phyloP scores from a whole-genome alignment of 257 asterid species.

The Forsythia suspensa region DNA sequence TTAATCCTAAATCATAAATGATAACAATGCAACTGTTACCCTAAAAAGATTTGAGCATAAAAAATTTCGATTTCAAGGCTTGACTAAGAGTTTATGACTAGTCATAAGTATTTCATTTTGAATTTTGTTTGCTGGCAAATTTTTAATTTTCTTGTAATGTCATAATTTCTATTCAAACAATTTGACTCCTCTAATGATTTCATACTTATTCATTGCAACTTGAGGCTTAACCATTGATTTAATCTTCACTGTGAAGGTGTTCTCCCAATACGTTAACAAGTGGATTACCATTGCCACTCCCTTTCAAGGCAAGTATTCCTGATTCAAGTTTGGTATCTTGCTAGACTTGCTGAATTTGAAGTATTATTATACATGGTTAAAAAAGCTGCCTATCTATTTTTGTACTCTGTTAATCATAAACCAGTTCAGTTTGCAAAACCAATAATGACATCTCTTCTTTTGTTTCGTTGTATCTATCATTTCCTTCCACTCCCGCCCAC shows the following conservation, averaged over 20 bases:
- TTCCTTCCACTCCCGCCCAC: not conserved
- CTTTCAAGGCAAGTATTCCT: slow-evolving; percentile 63
- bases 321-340: not conserved
- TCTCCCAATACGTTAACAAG: slow-evolving; percentile 70
- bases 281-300: slow-evolving; percentile 87
- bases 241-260: slow-evolving; percentile 49
- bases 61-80: not conserved
- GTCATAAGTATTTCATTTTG: not conserved
- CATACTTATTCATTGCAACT: not conserved
- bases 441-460: not conserved
- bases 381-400: not conserved
- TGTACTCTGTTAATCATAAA: not conserved
- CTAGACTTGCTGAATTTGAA: not conserved
- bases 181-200: not conserved
- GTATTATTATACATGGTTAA: not conserved
- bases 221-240: slow-evolving; percentile 24
- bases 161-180: slow-evolving; percentile 1
- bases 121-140: not conserved
- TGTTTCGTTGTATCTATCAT: not conserved
- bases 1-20: not conserved
- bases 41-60: not conserved
- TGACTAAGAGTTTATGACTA: not conserved
- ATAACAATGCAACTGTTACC: not conserved
- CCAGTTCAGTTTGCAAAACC: not conserved
- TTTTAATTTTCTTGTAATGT: slow-evolving; percentile 6